phyloP scores from a whole-genome alignment of 2,329 filamentous ascomycete species.

The Cladosporium sp. region DNA sequence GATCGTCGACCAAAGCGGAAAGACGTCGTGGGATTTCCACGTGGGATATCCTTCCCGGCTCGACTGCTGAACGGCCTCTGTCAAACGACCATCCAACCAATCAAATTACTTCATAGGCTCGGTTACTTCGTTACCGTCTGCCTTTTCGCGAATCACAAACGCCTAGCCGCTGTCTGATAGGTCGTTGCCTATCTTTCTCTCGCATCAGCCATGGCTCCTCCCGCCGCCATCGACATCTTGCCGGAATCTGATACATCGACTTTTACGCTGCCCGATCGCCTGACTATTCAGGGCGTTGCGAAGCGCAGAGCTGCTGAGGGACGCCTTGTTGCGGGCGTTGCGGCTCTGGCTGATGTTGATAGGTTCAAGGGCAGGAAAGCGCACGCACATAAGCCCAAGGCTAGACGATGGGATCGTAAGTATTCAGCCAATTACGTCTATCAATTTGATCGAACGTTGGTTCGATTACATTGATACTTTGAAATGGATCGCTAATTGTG shows the following conservation, averaged over 20 bases:
- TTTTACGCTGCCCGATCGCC: constrained; percentile 43
- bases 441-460: not conserved
- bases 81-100: not conserved
- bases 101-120: not conserved
- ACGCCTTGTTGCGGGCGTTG: constrained; percentile 68
- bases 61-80: not conserved
- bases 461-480: not conserved
- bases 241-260: constrained; percentile 46
- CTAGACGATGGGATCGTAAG: constrained; percentile 81
- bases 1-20: constrained; percentile 3
- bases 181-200: not conserved
- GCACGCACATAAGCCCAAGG: constrained; percentile 63
- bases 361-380: constrained; percentile 70
- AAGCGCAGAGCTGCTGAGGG: constrained; percentile 67
- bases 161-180: not conserved
- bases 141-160: not conserved
- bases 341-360: constrained; percentile 72
- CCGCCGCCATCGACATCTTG: constrained; percentile 38
- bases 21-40: constrained; percentile 8
- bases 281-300: constrained; percentile 64
- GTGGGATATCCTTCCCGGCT: constrained; percentile 3
- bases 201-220: constrained; percentile 25
- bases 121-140: not conserved
- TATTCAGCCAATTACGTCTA: constrained; percentile 24
- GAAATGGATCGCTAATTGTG: not conserved